phyloP scores from a whole-genome alignment of 2,329 filamentous ascomycete species.

The Microdochium trichocladiopsis region DNA sequence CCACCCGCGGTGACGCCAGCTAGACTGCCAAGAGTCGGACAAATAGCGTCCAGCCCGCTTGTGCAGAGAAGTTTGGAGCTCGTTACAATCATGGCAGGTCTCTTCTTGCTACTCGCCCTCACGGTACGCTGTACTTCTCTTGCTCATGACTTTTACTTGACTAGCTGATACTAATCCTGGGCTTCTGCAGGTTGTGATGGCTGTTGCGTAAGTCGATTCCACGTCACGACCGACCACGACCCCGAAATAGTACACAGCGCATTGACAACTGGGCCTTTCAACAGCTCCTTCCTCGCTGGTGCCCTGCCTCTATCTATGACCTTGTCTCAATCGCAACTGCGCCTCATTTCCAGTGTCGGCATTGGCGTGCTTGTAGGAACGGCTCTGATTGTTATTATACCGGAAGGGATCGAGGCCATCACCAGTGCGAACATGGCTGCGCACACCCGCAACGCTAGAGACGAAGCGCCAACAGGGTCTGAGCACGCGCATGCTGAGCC shows the following conservation, averaged over 20 bases:
- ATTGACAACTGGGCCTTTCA: constrained; percentile 7
- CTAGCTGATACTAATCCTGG: constrained; percentile 10
- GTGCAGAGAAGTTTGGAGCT: not conserved
- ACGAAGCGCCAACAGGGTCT: not conserved
- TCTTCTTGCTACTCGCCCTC: constrained; percentile 25
- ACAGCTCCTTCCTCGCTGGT: constrained; percentile 88
- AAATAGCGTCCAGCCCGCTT: not conserved
- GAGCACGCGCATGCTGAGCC: constrained; percentile 23
- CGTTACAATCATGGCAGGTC: constrained; percentile 14
- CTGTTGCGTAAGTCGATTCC: constrained; percentile 21
- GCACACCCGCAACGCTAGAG: constrained; percentile 23
- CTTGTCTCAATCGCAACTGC: constrained; percentile 78
- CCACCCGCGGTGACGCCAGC: no score
- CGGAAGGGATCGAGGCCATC: constrained; percentile 89
- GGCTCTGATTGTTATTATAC: constrained; percentile 93
- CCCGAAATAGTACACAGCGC: constrained; percentile 2
- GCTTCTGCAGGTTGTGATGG: constrained; percentile 23
- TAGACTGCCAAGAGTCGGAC: no score
- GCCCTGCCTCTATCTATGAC: constrained; percentile 84
- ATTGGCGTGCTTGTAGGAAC: constrained; percentile 93
- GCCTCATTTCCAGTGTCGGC: constrained; percentile 84
- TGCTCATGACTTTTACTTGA: not conserved
- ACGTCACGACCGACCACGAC: constrained; percentile 3
- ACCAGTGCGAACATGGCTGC: constrained; percentile 47
- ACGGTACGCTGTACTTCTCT: constrained; percentile 14